These are phyloP conservation scores for Thelephora ganbajun DNA, from an alignment of 768 basidiomycete species.

Conservation along the genomic window DNA sequence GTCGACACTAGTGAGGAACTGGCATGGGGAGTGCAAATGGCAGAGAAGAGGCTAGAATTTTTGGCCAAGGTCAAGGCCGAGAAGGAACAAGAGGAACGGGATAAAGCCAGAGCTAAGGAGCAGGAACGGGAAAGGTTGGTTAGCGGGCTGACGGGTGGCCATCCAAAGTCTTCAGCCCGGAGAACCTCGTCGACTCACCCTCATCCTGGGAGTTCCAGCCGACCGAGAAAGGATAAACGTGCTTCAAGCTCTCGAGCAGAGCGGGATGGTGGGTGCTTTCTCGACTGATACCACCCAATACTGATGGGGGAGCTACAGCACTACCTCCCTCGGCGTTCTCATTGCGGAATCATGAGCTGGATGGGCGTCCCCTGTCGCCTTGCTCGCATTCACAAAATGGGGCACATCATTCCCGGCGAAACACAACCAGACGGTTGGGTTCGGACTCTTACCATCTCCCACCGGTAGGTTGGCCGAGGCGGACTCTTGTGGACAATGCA, in stretches of 20 bases:
- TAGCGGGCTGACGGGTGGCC: background rate
- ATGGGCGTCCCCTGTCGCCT: background rate
- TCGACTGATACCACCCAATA: no score
- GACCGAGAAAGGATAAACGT: no score
- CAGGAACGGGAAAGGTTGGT: slow-evolving; percentile 6
- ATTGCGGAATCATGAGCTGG: background rate
- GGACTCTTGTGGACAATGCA: slow-evolving; percentile 53
- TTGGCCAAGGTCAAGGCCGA: slow-evolving; percentile 15
- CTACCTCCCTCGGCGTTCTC: background rate
- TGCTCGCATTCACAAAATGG: background rate
- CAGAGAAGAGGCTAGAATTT: slow-evolving; percentile 22
- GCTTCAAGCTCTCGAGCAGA: no score
- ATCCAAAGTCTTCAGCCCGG: no score
- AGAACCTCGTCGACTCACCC: no score
- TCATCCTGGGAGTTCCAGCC: no score
- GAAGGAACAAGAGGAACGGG: slow-evolving; percentile 7
- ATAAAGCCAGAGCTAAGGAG: slow-evolving; percentile 12
- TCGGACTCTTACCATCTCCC: slow-evolving; percentile 20
- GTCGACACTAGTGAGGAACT: slow-evolving; percentile 29
- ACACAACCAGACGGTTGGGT: background rate
- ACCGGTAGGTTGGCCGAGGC: slow-evolving; percentile 17
- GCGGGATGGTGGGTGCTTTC: no score
- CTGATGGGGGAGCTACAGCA: background rate
- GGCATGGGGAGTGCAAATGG: slow-evolving; percentile 26
- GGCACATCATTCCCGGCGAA: background rate